Evolutionary conservation across 2,329 filamentous ascomycete genomes (phyloP).

Genomic region (Macrophomina pseudophaseolina): DNA sequence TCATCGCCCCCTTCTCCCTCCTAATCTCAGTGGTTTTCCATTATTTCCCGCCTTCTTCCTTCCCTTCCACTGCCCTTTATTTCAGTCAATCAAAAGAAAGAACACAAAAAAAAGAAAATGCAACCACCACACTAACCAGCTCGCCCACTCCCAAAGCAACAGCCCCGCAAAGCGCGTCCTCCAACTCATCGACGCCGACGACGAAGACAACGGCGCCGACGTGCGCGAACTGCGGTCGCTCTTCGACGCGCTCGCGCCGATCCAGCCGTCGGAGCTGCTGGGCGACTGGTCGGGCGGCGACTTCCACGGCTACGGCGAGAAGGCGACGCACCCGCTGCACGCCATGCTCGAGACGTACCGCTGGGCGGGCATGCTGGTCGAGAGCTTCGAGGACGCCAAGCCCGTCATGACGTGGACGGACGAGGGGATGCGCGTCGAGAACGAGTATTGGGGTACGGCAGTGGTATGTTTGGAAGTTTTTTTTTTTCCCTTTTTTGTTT

Average conservation of each 20-base stretch:
- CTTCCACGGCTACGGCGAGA: not conserved
- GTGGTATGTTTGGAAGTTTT: not conserved
- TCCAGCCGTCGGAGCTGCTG: not conserved
- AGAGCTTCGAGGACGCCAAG: not conserved
- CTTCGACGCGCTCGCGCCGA: constrained; percentile 10
- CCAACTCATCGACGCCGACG: not conserved
- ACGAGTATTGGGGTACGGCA: not conserved
- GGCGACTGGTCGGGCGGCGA: constrained; percentile 17
- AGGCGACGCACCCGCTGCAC: constrained; percentile 1
- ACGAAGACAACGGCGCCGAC: not conserved
- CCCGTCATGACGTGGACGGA: constrained; percentile 14
- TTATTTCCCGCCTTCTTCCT: too few relatives aligned
- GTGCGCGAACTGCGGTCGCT: constrained; percentile 3
- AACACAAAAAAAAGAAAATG: not conserved
- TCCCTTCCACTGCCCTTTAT: too few relatives aligned
- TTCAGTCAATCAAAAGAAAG: too few relatives aligned
- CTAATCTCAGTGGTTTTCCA: not conserved
- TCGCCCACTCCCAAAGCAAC: not conserved
- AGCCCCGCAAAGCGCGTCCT: constrained; percentile 13
- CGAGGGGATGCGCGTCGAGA: not conserved
- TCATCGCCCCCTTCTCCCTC: not conserved
- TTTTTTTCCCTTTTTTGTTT: not conserved
- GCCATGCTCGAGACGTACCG: constrained; percentile 6
- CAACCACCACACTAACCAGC: not conserved
- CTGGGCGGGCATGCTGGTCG: constrained; percentile 7